Evolutionary conservation across 1,284 basidiomycete genomes (phyloP).

Genomic region (Sanghuangporus sanghuang): DNA sequence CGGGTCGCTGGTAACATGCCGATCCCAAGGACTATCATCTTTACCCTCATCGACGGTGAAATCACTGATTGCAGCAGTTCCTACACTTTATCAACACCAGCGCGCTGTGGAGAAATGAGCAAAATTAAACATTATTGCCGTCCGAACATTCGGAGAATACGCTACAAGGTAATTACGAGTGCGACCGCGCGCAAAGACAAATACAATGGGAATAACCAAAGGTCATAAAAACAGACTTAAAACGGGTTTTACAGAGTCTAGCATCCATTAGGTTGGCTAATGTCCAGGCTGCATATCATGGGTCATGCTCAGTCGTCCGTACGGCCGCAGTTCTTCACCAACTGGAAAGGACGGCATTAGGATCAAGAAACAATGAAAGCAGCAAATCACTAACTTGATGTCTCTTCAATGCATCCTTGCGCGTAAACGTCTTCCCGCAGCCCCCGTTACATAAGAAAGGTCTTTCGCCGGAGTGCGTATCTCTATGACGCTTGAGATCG

Average conservation of each 20-base stretch:
- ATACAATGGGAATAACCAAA: neutral
- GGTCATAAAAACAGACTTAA: neutral
- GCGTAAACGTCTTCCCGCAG: conserved; percentile 78
- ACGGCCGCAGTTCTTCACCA: conserved; percentile 72
- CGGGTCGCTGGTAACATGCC: neutral
- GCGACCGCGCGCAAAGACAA: neutral
- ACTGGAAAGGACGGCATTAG: conserved; percentile 33
- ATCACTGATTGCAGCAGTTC: conserved; percentile 9
- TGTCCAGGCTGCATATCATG: conserved; percentile 15
- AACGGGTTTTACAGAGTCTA: neutral
- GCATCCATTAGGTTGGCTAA: conserved; percentile 21
- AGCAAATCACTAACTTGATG: conserved; percentile 53
- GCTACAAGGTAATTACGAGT: neutral
- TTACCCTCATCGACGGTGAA: neutral
- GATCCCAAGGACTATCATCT: neutral
- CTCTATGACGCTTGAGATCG: conserved; percentile 74
- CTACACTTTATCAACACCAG: neutral
- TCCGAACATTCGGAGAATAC: neutral
- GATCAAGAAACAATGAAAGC: conserved; percentile 15
- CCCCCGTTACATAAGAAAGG: conserved; percentile 75
- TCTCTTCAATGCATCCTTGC: conserved; percentile 76
- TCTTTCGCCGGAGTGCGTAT: conserved; percentile 77
- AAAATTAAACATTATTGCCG: neutral
- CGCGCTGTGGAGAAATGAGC: neutral
- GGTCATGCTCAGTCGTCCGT: conserved; percentile 41